Conservation (phyloP, 23 red algal genomes). For the Pyropia yezoensis region DNA sequence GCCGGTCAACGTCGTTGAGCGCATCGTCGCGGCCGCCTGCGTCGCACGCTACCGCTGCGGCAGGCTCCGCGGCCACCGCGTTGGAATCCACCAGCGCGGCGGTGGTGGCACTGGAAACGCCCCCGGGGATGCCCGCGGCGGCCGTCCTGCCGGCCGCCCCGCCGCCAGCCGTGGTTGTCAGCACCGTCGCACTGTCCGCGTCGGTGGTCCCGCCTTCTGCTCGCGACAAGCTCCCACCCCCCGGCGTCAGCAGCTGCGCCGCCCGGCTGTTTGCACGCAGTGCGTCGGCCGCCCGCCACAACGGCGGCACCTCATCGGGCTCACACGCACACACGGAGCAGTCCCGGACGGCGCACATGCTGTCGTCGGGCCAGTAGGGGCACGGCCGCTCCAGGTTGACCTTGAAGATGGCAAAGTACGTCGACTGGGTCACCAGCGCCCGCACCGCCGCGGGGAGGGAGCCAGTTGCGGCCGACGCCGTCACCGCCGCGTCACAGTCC, state of each 20-base stretch:
- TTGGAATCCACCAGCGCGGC: too few relatives aligned
- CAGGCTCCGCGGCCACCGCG: background rate
- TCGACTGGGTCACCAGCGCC: slow-evolving; percentile 24
- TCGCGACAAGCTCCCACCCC: too few relatives aligned
- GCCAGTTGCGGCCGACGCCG: slow-evolving; percentile 8
- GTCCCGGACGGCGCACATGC: slow-evolving; percentile 66
- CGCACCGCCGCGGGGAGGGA: slow-evolving; percentile 11
- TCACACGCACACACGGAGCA: slow-evolving; percentile 66
- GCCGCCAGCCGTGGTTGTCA: too few relatives aligned
- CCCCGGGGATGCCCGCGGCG: too few relatives aligned
- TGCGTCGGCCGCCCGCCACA: slow-evolving; percentile 22
- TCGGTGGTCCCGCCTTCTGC: too few relatives aligned
- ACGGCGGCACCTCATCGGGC: slow-evolving; percentile 56
- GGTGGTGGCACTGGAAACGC: too few relatives aligned
- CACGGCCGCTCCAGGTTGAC: slow-evolving; percentile 72
- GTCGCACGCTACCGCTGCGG: slow-evolving; percentile 7
- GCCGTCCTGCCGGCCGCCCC: too few relatives aligned
- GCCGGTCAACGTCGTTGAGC: slow-evolving; percentile 71
- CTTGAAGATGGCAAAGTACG: slow-evolving; percentile 82
- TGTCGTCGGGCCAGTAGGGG: slow-evolving; percentile 72
- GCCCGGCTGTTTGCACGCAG: background rate
- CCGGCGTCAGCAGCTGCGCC: background rate
- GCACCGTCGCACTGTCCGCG: too few relatives aligned
- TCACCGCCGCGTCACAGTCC: slow-evolving; percentile 16
- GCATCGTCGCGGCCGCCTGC: background rate